Conservation (phyloP, 1,284 basidiomycete genomes). For the Gomphus bonarii region DNA sequence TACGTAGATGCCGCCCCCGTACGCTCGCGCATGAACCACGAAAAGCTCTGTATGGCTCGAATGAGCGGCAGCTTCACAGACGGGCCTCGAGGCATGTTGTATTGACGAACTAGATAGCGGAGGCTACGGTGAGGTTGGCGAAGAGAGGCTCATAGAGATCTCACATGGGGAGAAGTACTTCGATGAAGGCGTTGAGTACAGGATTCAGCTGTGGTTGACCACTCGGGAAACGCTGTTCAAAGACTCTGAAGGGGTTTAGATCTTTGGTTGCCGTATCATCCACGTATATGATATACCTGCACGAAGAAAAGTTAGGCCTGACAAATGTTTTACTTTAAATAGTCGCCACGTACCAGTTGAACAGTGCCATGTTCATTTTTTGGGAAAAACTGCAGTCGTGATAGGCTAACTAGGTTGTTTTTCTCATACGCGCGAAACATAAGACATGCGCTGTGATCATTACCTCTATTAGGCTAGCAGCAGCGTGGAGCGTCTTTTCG, state of each 20-base stretch:
- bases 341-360: neutral
- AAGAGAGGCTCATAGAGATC: neutral
- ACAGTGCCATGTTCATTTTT: conserved; percentile 1
- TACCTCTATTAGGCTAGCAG: conserved; percentile 3
- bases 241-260: neutral
- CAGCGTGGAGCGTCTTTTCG: neutral
- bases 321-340: too few relatives aligned
- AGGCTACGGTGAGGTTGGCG: neutral
- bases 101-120: neutral
- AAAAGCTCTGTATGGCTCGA: neutral
- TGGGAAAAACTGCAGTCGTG: neutral
- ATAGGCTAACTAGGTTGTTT: neutral
- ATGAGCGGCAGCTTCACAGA: neutral
- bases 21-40: conserved; percentile 2
- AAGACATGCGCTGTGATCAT: too few relatives aligned
- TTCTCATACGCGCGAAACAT: too few relatives aligned
- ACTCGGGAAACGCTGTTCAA: neutral
- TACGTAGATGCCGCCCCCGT: neutral
- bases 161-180: neutral
- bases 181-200: neutral
- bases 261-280: neutral
- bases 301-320: neutral
- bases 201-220: conserved; percentile 2
- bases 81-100: neutral
- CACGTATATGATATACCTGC: conserved; percentile 4